Evolutionary conservation across 1,284 basidiomycete genomes (phyloP).

Genomic region (Marasmius sp.): DNA sequence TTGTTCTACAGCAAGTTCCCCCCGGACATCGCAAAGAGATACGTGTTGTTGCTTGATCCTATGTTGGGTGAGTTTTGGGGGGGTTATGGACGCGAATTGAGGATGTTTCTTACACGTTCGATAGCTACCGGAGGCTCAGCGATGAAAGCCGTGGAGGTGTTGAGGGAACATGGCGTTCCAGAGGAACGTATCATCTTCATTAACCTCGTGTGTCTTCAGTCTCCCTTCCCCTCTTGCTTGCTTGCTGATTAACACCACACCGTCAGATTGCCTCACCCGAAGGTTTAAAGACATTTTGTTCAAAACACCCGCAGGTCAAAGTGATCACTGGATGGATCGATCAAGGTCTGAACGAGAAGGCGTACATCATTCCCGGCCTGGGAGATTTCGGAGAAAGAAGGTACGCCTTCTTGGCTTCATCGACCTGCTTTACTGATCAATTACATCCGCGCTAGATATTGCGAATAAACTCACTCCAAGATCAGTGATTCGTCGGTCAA

Average conservation of each 20-base stretch:
- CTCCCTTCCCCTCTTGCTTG: background rate
- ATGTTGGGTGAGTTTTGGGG: constrained; percentile 52
- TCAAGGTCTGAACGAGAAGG: constrained; percentile 86
- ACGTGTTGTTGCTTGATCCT: constrained; percentile 93
- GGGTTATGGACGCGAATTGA: no score
- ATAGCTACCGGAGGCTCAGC: constrained; percentile 96
- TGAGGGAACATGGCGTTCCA: constrained; percentile 87
- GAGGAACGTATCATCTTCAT: constrained; percentile 95
- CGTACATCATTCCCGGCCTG: constrained; percentile 87
- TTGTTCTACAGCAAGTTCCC: constrained; percentile 93
- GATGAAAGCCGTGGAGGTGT: constrained; percentile 95
- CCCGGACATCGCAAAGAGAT: constrained; percentile 88
- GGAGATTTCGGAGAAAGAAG: constrained; percentile 92
- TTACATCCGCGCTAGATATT: background rate
- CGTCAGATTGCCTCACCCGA: constrained; percentile 87
- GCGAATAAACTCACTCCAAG: background rate
- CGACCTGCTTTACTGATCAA: background rate
- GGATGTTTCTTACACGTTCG: background rate
- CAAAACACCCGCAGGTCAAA: constrained; percentile 77
- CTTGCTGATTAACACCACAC: constrained; percentile 2
- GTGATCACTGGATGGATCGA: constrained; percentile 98
- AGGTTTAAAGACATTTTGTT: constrained; percentile 83
- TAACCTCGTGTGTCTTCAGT: constrained; percentile 71
- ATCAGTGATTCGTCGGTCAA: no score
- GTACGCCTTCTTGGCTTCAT: constrained; percentile 29